Conservation (phyloP, 805 yeast genomes). For the Candida nanaspora region DNA sequence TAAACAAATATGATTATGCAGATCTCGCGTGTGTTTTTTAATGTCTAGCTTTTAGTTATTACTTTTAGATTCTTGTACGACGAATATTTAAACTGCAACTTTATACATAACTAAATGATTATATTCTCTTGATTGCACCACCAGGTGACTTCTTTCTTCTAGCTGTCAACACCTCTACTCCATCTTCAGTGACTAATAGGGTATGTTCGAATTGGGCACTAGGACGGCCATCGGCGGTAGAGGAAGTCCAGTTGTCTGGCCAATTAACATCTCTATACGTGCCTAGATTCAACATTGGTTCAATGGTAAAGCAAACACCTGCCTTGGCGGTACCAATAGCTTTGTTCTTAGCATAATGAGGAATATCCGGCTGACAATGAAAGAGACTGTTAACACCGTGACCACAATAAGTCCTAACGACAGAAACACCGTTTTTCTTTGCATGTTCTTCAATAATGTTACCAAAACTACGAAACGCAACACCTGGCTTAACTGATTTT, state of each 20-base stretch:
- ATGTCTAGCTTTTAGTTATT: no score
- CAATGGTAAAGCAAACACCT: conserved; percentile 95
- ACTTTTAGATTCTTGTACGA: no score
- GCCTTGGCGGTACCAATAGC: conserved; percentile 91
- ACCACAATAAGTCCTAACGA: conserved; percentile 86
- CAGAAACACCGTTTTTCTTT: conserved; percentile 66
- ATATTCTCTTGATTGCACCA: conserved; percentile 47
- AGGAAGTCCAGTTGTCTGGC: conserved; percentile 98
- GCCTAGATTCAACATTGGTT: conserved; percentile 93
- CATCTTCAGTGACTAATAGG: conserved; percentile 84
- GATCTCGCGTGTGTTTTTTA: no score
- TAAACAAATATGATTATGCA: no score
- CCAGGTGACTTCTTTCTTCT: conserved; percentile 82
- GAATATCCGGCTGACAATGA: conserved; percentile 89
- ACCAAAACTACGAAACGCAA: conserved; percentile 81
- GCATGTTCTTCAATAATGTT: conserved; percentile 86
- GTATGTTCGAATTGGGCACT: conserved; percentile 97
- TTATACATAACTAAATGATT: no score
- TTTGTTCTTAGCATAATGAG: conserved; percentile 91
- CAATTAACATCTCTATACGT: conserved; percentile 72
- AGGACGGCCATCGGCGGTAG: conserved; percentile 80
- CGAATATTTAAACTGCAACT: no score
- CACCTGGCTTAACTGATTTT: conserved; percentile 82
- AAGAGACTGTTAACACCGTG: conserved; percentile 85
- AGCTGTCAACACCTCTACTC: conserved; percentile 84